Evolutionary conservation across 441 rosid species (phyloP), one percentile per base, ranked within the genome.

Genomic region (Corymbia calophylla): DNA sequence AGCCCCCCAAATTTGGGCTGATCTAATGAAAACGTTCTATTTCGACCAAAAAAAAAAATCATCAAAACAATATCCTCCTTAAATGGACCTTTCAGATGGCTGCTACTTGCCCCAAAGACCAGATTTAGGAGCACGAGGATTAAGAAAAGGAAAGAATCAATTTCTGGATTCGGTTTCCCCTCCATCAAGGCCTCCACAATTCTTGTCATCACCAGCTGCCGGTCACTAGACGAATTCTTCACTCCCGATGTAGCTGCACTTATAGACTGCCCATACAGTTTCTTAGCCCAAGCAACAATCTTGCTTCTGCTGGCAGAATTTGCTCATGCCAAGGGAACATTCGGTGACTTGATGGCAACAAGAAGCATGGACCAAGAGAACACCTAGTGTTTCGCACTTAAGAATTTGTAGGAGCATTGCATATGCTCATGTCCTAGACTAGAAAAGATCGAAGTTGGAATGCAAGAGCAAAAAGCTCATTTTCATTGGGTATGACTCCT

Each of bases 271-370:
- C 99, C 44, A 35, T 98, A 98, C 54, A 98, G 96, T 90, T 96
- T 97, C 94, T 95, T 99, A 10, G 99, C 99, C 99, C 99, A 98
- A 93, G 97, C 99, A 88, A 98, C 99, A 90, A 97, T 96, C 94
- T 98, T 98, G 92, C 91, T 96, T 93, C 98, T 94, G 92, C 98
- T 97, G 2, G 98, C 98, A 85, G 99, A 94, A 90, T 93, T 97
- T 32, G 98, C 96, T 31, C 99, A 95, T 91, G 99, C 97, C 87
- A 98, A 92, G 27, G 98, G 95, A 31, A 98, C 98, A 90, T 97
- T 97, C 90, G 97, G 92, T 53, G 99, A 94, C 93, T 95, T 97
- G 89, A 97, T 39, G 44, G 44, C 44, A 39, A 53, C 8, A 17
- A 53, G 56, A 53, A 53, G 7, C 56, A 53, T 53, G 56, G 8